A percentile compares a stretch with the other conserved stretches of the same genome.
These are phyloP conservation scores for Gigaspora rosea DNA, from an alignment of 192 early-diverging fungal species.

Conservation along the genomic window DNA sequence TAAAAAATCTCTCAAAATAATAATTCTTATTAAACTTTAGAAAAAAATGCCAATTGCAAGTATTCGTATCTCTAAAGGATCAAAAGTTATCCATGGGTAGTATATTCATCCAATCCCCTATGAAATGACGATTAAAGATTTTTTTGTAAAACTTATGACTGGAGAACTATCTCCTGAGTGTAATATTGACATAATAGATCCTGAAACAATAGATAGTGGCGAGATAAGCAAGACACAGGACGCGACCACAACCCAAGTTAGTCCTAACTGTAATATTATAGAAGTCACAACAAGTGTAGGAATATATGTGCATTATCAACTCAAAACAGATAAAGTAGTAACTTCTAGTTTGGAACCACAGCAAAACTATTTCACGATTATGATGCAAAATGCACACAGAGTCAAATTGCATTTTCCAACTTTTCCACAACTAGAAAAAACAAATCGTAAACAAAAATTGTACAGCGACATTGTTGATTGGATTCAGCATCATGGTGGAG, in stretches of 20 bases:
- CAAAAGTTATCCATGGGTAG: too few relatives aligned
- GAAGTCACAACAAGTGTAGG: not conserved
- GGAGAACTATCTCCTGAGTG: too few relatives aligned
- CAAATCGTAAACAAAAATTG: not conserved
- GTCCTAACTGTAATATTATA: not conserved
- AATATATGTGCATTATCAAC: not conserved
- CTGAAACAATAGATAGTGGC: not conserved
- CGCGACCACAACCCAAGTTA: not conserved
- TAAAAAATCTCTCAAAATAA: too few relatives aligned
- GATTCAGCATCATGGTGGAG: not conserved
- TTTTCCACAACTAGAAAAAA: not conserved
- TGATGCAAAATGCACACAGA: slow-evolving; percentile 1
- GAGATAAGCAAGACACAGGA: not conserved
- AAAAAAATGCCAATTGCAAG: too few relatives aligned
- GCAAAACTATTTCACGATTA: not conserved
- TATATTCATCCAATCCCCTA: too few relatives aligned
- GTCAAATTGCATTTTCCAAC: not conserved
- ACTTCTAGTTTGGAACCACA: not conserved
- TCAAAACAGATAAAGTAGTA: not conserved
- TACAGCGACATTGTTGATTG: not conserved
- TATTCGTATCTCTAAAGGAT: too few relatives aligned
- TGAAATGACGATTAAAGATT: too few relatives aligned
- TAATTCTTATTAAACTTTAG: too few relatives aligned
- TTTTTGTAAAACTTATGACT: too few relatives aligned
- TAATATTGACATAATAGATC: not conserved